Evolutionary conservation across 805 yeast genomes (phyloP).

Genomic region (Kazachstania africana): DNA sequence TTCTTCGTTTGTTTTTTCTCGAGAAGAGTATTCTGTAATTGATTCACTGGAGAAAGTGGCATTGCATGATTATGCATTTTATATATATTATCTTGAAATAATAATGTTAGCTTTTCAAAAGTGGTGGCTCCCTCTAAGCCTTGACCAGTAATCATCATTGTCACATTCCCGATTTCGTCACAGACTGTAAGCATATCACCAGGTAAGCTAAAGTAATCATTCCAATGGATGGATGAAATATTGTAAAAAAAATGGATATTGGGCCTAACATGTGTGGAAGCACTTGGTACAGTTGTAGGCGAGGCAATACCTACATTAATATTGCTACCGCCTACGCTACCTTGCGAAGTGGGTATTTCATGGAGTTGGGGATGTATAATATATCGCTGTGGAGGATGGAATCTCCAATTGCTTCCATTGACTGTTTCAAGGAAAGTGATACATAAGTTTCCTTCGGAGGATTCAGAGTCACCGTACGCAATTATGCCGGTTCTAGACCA

Average conservation of each 20-base stretch:
- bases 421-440: conserved; percentile 61
- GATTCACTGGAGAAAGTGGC: conserved; percentile 18
- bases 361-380: conserved; percentile 23
- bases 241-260: conserved; percentile 25
- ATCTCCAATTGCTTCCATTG: conserved; percentile 70
- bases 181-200: conserved; percentile 75
- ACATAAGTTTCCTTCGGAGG: conserved; percentile 30
- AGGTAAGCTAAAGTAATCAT: conserved; percentile 36
- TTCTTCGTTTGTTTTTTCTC: conserved; percentile 29
- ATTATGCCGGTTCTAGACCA: conserved; percentile 84
- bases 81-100: conserved; percentile 30
- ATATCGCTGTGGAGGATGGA: conserved; percentile 35
- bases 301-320: not conserved
- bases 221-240: conserved; percentile 51
- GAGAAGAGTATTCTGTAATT: conserved; percentile 27
- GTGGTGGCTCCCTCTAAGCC: conserved; percentile 25
- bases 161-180: conserved; percentile 58
- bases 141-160: conserved; percentile 44
- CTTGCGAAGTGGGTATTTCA: conserved; percentile 6
- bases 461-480: conserved; percentile 46
- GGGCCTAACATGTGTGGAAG: conserved; percentile 6
- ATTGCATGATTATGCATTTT: conserved; percentile 21
- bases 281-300: not conserved
- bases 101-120: conserved; percentile 23
- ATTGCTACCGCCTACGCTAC: conserved; percentile 1